phyloP scores from a whole-genome alignment of 2,329 filamentous ascomycete genomes.

The Nothomitra cinnamomea region DNA sequence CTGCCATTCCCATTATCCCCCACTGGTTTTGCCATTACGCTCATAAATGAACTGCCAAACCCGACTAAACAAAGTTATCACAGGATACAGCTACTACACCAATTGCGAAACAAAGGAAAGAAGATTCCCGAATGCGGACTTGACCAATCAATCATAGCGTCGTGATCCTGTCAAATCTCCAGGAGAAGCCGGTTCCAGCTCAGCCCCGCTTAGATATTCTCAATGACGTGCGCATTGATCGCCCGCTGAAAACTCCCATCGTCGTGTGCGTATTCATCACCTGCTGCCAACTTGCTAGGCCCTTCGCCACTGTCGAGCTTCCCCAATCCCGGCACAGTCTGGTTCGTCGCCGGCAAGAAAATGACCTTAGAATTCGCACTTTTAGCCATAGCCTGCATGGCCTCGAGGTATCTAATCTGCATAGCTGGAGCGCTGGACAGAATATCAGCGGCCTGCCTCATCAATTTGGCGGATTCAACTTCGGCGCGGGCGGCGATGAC shows the following conservation, averaged over 20 bases:
- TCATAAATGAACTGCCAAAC: too few species aligned
- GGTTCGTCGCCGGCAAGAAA: slow-evolving; percentile 52
- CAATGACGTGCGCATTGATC: slow-evolving; percentile 64
- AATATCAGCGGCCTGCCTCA: slow-evolving; percentile 82
- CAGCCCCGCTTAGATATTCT: slow-evolving; percentile 53
- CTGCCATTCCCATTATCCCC: too few species aligned
- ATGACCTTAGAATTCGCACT: slow-evolving; percentile 76
- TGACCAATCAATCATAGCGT: background rate
- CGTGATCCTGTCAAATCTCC: background rate
- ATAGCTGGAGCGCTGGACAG: slow-evolving; percentile 83
- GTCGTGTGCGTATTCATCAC: slow-evolving; percentile 23
- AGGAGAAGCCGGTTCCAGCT: background rate
- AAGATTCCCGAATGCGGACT: too few species aligned
- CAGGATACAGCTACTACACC: too few species aligned
- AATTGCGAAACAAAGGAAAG: too few species aligned
- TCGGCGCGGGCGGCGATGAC: slow-evolving; percentile 94
- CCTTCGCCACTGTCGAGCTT: slow-evolving; percentile 38
- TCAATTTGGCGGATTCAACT: slow-evolving; percentile 88
- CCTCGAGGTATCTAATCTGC: slow-evolving; percentile 96
- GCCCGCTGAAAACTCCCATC: slow-evolving; percentile 56
- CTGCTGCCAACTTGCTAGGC: slow-evolving; percentile 23
- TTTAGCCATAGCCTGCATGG: slow-evolving; percentile 98
- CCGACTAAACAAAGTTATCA: too few species aligned
- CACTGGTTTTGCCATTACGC: too few species aligned
- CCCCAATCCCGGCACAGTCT: slow-evolving; percentile 40